phyloP scores from a whole-genome alignment of 345 rosid species.

The Euphorbia pulcherrima region DNA sequence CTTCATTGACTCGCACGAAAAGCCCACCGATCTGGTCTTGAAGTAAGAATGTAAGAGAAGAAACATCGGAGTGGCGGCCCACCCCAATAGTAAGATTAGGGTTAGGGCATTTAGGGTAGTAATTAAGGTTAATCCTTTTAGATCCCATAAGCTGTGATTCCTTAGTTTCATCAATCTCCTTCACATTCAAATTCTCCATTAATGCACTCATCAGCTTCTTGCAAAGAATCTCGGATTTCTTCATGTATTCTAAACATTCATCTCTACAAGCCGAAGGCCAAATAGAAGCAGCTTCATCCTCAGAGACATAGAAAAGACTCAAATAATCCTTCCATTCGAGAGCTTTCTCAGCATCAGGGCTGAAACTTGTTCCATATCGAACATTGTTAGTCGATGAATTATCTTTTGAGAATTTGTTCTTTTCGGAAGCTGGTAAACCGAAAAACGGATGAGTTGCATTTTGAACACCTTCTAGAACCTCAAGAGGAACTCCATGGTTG shows the following conservation, averaged over 20 bases:
- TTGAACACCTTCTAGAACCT: background rate
- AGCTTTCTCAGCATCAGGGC: constrained; percentile 1
- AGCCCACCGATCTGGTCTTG: background rate
- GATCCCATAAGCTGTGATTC: constrained; percentile 20
- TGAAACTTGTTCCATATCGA: constrained; percentile 8
- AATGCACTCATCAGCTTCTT: constrained; percentile 32
- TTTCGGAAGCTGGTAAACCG: constrained; percentile 14
- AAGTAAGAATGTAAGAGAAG: background rate
- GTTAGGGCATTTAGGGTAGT: constrained; percentile 25
- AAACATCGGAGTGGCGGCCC: background rate
- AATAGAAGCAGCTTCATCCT: constrained; percentile 35
- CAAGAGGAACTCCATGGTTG: background rate
- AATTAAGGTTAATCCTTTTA: constrained; percentile 22
- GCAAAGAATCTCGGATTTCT: constrained; percentile 36
- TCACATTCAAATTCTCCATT: constrained; percentile 37
- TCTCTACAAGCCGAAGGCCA: constrained; percentile 46
- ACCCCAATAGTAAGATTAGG: constrained; percentile 20
- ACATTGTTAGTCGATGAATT: constrained; percentile 17
- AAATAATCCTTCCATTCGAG: constrained; percentile 16
- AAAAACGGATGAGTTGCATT: background rate
- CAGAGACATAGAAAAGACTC: constrained; percentile 45
- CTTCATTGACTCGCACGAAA: constrained; percentile 18
- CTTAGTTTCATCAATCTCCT: constrained; percentile 2
- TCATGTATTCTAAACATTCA: constrained; percentile 44
- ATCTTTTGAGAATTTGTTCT: constrained; percentile 17